phyloP scores from a whole-genome alignment of 371 early-diverging fungal species.

The Paraphysoderma sedebokerense region DNA sequence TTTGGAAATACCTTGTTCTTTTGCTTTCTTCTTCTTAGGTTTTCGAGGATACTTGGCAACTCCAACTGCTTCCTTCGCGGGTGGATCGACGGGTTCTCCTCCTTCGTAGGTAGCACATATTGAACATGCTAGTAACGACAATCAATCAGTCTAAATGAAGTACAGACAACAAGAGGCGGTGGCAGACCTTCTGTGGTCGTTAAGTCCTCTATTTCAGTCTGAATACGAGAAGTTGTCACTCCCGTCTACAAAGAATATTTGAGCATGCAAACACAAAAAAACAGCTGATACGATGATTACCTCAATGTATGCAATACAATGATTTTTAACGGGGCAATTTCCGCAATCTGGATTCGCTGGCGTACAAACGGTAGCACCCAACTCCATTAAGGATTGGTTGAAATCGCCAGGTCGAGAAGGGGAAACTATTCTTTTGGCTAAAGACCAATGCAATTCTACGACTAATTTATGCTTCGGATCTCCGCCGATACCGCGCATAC shows the following conservation, averaged over 20 bases:
- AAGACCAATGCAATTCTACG: slow-evolving; percentile 41
- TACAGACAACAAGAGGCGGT: no score
- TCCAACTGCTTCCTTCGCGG: no score
- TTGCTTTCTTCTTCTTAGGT: slow-evolving; percentile 35
- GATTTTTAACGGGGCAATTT: slow-evolving; percentile 38
- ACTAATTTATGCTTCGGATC: slow-evolving; percentile 44
- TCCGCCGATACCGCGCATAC: slow-evolving; percentile 46
- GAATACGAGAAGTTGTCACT: slow-evolving; percentile 4
- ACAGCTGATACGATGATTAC: slow-evolving; percentile 9
- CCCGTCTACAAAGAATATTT: no score
- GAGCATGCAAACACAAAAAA: no score
- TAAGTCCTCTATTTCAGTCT: slow-evolving; percentile 12
- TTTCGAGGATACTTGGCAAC: slow-evolving; percentile 42
- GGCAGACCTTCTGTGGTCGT: no score
- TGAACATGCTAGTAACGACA: no score
- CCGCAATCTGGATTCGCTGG: slow-evolving; percentile 49
- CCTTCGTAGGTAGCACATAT: no score
- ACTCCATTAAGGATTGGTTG: slow-evolving; percentile 73
- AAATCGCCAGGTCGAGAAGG: slow-evolving; percentile 48
- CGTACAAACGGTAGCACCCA: slow-evolving; percentile 62
- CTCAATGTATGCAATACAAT: slow-evolving; percentile 42
- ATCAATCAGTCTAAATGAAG: no score
- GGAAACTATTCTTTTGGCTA: slow-evolving; percentile 37
- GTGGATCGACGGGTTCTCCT: no score
- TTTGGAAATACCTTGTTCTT: slow-evolving; percentile 46